These are phyloP conservation scores for Puccinia coronata DNA, from an alignment of 1,284 basidiomycete genomes.

Conservation along the genomic window DNA sequence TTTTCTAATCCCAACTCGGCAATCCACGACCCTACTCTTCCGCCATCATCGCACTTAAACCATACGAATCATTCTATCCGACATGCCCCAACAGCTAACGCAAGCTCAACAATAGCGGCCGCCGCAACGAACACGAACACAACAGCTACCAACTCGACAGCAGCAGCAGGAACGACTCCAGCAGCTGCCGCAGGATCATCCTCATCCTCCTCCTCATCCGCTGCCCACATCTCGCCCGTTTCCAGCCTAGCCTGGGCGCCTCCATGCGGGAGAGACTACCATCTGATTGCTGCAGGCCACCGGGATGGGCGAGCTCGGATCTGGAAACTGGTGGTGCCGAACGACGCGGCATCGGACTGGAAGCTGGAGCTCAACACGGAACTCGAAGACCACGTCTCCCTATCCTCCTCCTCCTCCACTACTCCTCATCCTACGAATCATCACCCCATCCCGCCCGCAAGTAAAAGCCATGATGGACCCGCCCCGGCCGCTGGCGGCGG, in stretches of 20 bases:
- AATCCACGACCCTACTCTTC: constrained; percentile 39
- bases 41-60: constrained; percentile 23
- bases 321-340: constrained; percentile 70
- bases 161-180: constrained; percentile 49
- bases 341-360: constrained; percentile 66
- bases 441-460: no score
- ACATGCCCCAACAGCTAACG: no score
- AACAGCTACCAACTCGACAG: constrained; percentile 50
- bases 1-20: no score
- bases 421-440: no score
- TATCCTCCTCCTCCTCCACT: neutral
- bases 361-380: constrained; percentile 73
- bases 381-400: constrained; percentile 69
- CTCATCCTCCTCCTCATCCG: no score
- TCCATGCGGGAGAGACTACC: constrained; percentile 83
- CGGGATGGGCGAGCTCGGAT: constrained; percentile 83
- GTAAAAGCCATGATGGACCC: no score
- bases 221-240: constrained; percentile 71
- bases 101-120: neutral
- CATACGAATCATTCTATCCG: no score
- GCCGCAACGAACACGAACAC: constrained; percentile 38
- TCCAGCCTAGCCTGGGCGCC: constrained; percentile 74
- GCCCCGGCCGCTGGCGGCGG: constrained; percentile 13
- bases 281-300: constrained; percentile 82
- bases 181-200: constrained; percentile 43